These are phyloP conservation scores for Arthromyces matolae DNA, from an alignment of 768 basidiomycete species.

Conservation along the genomic window DNA sequence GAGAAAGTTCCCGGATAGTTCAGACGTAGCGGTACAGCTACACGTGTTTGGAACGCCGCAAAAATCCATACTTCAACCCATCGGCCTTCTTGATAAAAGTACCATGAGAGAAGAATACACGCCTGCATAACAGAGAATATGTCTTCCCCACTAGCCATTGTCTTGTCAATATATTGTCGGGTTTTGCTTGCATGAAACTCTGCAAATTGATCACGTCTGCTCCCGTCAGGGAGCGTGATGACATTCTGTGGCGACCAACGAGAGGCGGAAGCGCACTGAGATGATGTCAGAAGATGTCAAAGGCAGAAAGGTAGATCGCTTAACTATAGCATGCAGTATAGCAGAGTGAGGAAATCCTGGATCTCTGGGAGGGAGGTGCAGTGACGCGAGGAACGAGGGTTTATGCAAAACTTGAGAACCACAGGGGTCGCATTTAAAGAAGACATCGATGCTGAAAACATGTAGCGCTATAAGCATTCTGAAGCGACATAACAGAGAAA, in stretches of 20 bases:
- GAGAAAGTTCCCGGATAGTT: slow-evolving; percentile 86
- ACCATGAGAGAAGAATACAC: slow-evolving; percentile 83
- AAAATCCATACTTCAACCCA: slow-evolving; percentile 94
- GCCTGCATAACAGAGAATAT: slow-evolving; percentile 88
- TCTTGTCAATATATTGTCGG: slow-evolving; percentile 82
- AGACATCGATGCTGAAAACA: slow-evolving; percentile 67
- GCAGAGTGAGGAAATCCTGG: slow-evolving; percentile 86
- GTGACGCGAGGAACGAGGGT: slow-evolving; percentile 72
- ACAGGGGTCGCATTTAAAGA: slow-evolving; percentile 87
- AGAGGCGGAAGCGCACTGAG: slow-evolving; percentile 77
- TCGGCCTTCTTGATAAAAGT: slow-evolving; percentile 85
- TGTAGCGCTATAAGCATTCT: slow-evolving; percentile 3
- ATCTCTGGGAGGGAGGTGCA: slow-evolving; percentile 78
- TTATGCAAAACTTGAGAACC: slow-evolving; percentile 81
- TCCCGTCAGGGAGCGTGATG: slow-evolving; percentile 66
- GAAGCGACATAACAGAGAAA: slow-evolving; percentile 2
- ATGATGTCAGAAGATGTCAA: slow-evolving; percentile 4
- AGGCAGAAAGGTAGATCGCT: slow-evolving; percentile 17
- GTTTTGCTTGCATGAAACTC: slow-evolving; percentile 86
- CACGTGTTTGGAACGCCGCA: slow-evolving; percentile 79
- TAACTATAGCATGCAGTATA: slow-evolving; percentile 86
- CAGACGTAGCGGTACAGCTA: slow-evolving; percentile 74
- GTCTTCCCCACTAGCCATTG: slow-evolving; percentile 85
- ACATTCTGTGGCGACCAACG: slow-evolving; percentile 76
- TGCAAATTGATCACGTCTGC: slow-evolving; percentile 78